phyloP scores from a whole-genome alignment of 495 filamentous ascomycete species.

The Hyaloscypha hepaticicola region DNA sequence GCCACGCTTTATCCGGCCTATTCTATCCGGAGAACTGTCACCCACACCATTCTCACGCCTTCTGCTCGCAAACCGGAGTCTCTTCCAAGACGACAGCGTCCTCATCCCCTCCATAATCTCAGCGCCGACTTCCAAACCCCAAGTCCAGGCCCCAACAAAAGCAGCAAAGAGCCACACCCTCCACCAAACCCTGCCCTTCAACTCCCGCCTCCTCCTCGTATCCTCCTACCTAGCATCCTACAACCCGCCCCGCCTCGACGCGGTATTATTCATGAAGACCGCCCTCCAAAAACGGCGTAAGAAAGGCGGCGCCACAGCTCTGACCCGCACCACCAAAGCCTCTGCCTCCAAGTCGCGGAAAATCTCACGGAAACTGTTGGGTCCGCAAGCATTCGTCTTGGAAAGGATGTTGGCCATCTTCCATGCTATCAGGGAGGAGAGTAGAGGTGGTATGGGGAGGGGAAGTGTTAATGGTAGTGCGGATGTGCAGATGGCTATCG shows the following conservation, averaged over 20 bases:
- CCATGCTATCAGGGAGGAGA: conserved; percentile 71
- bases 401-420: conserved; percentile 90
- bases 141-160: conserved; percentile 12
- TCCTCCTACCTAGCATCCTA: conserved; percentile 91
- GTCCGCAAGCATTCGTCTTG: conserved; percentile 78
- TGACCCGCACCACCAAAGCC: conserved; percentile 27
- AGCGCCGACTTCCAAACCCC: conserved; percentile 23
- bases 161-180: conserved; percentile 12
- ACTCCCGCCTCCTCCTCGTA: conserved; percentile 77
- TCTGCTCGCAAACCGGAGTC: conserved; percentile 65
- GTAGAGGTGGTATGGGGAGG: conserved; percentile 33
- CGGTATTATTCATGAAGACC: conserved; percentile 81
- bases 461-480: conserved; percentile 42
- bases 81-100: conserved; percentile 75
- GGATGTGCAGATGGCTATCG: conserved; percentile 69
- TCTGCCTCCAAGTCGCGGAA: conserved; percentile 49
- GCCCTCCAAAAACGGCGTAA: conserved; percentile 49
- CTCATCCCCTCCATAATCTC: conserved; percentile 70
- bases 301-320: conserved; percentile 38
- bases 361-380: conserved; percentile 67
- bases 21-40: conserved; percentile 60
- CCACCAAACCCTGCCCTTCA: conserved; percentile 64
- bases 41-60: conserved; percentile 82
- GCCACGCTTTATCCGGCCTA: conserved; percentile 66
- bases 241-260: conserved; percentile 75